Evolutionary conservation across 257 asterid species (phyloP).

Genomic region (Ilex asprella): DNA sequence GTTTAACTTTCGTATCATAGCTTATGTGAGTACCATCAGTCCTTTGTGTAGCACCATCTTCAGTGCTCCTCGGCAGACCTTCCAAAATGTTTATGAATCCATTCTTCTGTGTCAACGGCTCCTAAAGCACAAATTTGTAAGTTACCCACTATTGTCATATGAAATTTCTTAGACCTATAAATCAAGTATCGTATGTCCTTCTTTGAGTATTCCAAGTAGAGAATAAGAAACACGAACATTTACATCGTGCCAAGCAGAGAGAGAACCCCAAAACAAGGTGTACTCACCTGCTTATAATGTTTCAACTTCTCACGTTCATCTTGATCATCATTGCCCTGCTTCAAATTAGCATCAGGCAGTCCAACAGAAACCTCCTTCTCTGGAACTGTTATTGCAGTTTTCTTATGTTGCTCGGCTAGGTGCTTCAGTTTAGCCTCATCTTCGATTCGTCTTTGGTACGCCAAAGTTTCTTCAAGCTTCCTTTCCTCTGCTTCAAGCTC

Average conservation of each 20-base stretch:
- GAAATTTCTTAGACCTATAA: no score
- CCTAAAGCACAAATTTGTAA: slow-evolving; percentile 23
- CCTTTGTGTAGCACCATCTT: slow-evolving; percentile 29
- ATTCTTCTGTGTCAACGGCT: slow-evolving; percentile 35
- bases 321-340: slow-evolving; percentile 25
- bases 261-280: background rate
- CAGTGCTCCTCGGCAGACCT: slow-evolving; percentile 24
- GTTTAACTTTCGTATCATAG: slow-evolving; percentile 4
- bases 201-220: no score
- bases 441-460: slow-evolving; percentile 88
- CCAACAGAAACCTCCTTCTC: slow-evolving; percentile 34
- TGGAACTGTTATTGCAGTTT: slow-evolving; percentile 15
- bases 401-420: slow-evolving; percentile 68
- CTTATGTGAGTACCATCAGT: slow-evolving; percentile 30
- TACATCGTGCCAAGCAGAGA: no score
- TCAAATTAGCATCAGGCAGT: slow-evolving; percentile 22
- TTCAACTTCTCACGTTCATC: slow-evolving; percentile 31
- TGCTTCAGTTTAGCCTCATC: slow-evolving; percentile 93
- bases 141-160: slow-evolving; percentile 1
- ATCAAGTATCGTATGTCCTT: no score
- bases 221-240: no score
- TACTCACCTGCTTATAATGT: slow-evolving; percentile 34
- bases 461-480: slow-evolving; percentile 96
- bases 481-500: slow-evolving; percentile 98
- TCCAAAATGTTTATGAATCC: slow-evolving; percentile 27